Conservation (phyloP, 2,329 filamentous ascomycete species). For the Emmonsia crescens region DNA sequence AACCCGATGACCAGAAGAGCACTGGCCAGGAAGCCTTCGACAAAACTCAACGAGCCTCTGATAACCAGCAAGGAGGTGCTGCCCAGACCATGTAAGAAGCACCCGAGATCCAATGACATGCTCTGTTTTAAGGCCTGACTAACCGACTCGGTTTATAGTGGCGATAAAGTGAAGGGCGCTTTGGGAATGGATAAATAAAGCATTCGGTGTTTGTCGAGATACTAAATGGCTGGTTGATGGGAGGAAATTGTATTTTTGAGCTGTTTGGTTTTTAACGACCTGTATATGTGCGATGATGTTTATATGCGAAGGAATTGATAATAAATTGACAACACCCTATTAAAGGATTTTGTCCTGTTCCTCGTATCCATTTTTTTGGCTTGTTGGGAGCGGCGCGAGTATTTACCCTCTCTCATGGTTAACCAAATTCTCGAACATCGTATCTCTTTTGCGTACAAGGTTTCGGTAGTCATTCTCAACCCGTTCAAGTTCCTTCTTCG, state of each 20-base stretch:
- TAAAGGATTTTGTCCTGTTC: not conserved
- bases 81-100: conserved; percentile 28
- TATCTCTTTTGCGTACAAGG: conserved; percentile 55
- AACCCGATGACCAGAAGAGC: conserved; percentile 47
- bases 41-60: conserved; percentile 38
- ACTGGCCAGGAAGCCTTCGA: conserved; percentile 41
- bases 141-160: conserved; percentile 16
- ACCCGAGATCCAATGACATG: not conserved
- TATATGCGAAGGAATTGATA: not conserved
- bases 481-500: conserved; percentile 58
- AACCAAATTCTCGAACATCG: conserved; percentile 62
- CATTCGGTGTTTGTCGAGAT: not conserved
- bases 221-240: not conserved
- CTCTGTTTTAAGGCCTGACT: conserved; percentile 1
- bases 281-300: conserved; percentile 5
- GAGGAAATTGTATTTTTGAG: not conserved
- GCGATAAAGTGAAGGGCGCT: conserved; percentile 36
- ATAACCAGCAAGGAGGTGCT: conserved; percentile 30
- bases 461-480: conserved; percentile 53
- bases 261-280: not conserved
- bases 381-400: not conserved
- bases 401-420: conserved; percentile 24
- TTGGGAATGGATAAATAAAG: conserved; percentile 25
- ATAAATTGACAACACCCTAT: not conserved
- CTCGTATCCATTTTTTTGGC: not conserved